These are phyloP conservation scores for Gossypium arboreum DNA, from an alignment of 345 rosid genomes.

Conservation along the genomic window DNA sequence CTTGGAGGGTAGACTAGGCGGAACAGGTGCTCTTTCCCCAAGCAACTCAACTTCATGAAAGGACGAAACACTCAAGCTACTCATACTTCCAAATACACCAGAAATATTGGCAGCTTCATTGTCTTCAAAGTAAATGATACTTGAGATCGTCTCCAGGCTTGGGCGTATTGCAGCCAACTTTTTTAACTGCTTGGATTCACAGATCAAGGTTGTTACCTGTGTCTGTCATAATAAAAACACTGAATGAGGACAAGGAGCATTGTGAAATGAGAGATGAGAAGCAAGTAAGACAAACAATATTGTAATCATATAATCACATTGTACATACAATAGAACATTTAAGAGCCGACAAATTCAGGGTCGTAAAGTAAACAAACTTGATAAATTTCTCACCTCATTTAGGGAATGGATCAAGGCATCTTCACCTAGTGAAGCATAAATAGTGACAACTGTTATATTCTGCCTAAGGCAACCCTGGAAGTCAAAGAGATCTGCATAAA, in stretches of 20 bases:
- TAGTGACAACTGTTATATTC: conserved; percentile 66
- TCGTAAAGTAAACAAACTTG: not conserved
- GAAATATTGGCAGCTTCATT: conserved; percentile 40
- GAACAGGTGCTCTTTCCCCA: conserved; percentile 49
- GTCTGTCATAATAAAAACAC: conserved; percentile 54
- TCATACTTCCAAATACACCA: conserved; percentile 25
- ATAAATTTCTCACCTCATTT: conserved; percentile 57
- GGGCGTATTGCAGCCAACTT: conserved; percentile 61
- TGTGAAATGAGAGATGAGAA: not conserved
- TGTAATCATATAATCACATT: not conserved
- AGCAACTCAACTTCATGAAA: conserved; percentile 73
- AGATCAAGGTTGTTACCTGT: conserved; percentile 69
- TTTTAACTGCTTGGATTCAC: conserved; percentile 68
- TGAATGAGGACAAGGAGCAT: conserved; percentile 9
- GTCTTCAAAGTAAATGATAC: conserved; percentile 73
- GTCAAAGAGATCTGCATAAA: conserved; percentile 9
- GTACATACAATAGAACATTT: not conserved
- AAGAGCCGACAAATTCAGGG: not conserved
- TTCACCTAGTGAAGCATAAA: conserved; percentile 89
- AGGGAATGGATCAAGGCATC: conserved; percentile 81
- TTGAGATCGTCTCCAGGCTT: conserved; percentile 47
- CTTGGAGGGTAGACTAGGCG: conserved; percentile 64
- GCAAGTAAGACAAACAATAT: not conserved
- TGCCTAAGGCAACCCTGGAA: conserved; percentile 89
- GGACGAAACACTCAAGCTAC: conserved; percentile 55